Evolutionary conservation across 2,329 filamentous ascomycete species (phyloP).

Genomic region (Didymella pomorum): DNA sequence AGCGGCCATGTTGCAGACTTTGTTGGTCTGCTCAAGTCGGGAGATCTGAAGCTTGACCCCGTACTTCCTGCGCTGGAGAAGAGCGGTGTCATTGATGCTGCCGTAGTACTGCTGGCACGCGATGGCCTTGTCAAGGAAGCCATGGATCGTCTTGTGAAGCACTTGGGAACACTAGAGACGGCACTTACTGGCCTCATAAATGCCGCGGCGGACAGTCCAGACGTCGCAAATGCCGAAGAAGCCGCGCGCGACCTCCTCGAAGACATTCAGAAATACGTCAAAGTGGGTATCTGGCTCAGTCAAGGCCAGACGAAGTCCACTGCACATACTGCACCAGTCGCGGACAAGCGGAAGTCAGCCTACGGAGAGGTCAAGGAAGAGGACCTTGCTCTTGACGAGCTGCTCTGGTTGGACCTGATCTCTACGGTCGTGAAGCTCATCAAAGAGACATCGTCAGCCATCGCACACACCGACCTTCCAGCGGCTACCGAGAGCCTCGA

Average conservation of each 20-base stretch:
- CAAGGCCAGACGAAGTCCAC: constrained; percentile 77
- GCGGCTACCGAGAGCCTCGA: constrained; percentile 55
- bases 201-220: constrained; percentile 65
- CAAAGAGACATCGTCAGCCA: constrained; percentile 55
- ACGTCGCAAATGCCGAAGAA: constrained; percentile 67
- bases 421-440: constrained; percentile 66
- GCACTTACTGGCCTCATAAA: constrained; percentile 77
- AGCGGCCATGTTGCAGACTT: constrained; percentile 85
- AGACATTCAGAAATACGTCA: constrained; percentile 85
- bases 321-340: constrained; percentile 46
- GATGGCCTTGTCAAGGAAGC: constrained; percentile 84
- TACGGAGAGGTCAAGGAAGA: constrained; percentile 60
- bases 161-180: constrained; percentile 80
- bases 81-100: constrained; percentile 89
- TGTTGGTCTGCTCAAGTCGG: constrained; percentile 76
- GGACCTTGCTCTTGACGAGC: constrained; percentile 67
- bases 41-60: constrained; percentile 79
- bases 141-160: constrained; percentile 83
- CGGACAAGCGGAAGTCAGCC: constrained; percentile 47
- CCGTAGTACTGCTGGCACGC: constrained; percentile 86
- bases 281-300: constrained; percentile 95
- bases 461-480: constrained; percentile 53
- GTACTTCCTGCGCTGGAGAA: constrained; percentile 88
- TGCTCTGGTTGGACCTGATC: constrained; percentile 71
- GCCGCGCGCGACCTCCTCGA: constrained; percentile 77